A percentile compares a stretch with the other conserved stretches of the same genome.
Conservation (phyloP, 768 basidiomycete species). For the Plicaturopsis crispa region DNA sequence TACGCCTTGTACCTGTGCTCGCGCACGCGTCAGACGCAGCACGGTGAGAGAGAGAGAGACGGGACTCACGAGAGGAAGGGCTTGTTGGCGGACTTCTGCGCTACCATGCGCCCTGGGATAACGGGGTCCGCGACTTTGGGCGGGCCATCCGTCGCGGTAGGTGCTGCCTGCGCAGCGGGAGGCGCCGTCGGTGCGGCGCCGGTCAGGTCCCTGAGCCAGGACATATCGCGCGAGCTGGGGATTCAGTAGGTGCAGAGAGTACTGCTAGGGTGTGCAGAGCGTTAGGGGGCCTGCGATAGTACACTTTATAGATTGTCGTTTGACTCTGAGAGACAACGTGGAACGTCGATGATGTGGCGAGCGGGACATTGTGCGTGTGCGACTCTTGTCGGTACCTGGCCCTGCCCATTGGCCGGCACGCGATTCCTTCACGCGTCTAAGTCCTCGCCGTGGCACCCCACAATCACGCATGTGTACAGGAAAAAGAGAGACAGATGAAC, state of each 20-base stretch:
- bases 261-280: no score
- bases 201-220: conserved; percentile 50
- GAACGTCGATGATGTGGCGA: no score
- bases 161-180: background rate
- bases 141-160: background rate
- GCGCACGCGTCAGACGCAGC: conserved; percentile 7
- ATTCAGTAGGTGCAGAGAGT: conserved; percentile 6
- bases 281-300: no score
- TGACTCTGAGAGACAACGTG: background rate
- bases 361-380: no score
- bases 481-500: no score
- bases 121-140: conserved; percentile 54
- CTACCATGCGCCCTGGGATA: conserved; percentile 63
- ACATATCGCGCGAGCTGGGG: conserved; percentile 35
- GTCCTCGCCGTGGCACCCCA: no score
- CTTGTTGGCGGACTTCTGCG: conserved; percentile 75
- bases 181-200: conserved; percentile 27
- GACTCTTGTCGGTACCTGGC: no score
- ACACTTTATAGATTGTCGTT: no score
- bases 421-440: no score
- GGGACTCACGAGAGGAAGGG: conserved; percentile 74
- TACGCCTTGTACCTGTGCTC: conserved; percentile 56
- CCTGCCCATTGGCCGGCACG: no score
- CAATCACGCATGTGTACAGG: no score
- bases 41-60: conserved; percentile 2